Evolutionary conservation across 208 protist genomes (phyloP).

Genomic region (Leptomonas pyrrhocoris): DNA sequence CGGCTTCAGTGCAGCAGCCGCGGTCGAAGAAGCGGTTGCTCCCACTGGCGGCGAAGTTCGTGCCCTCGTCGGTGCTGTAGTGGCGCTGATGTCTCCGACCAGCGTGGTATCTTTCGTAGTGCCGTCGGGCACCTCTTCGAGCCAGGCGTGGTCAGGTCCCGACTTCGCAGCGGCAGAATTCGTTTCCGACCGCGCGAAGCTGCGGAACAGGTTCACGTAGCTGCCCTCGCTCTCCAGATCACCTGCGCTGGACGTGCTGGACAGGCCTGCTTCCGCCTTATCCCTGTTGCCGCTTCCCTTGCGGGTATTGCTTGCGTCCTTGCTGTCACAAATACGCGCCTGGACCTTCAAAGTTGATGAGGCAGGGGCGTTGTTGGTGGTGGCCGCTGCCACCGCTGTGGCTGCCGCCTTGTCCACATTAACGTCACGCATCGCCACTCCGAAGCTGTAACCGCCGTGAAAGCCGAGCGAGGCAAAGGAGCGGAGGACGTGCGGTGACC

Average conservation of each 20-base stretch:
- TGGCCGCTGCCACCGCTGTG: not conserved
- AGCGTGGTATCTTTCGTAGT: not conserved
- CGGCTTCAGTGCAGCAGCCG: not conserved
- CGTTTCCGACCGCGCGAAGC: not conserved
- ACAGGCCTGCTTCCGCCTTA: not conserved
- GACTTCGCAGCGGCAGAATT: not conserved
- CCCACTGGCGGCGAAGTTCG: not conserved
- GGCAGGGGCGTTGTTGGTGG: not conserved
- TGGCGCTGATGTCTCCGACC: too few relatives aligned
- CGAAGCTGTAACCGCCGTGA: slow-evolving; percentile 9
- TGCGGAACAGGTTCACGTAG: slow-evolving; percentile 20
- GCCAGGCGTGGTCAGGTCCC: not conserved
- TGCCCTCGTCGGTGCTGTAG: too few relatives aligned
- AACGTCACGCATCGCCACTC: not conserved
- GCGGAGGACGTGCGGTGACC: not conserved
- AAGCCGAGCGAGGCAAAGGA: slow-evolving; percentile 3
- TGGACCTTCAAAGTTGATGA: too few relatives aligned
- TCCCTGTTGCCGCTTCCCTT: not conserved
- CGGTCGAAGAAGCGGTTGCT: too few relatives aligned
- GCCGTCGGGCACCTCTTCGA: not conserved
- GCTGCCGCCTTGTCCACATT: not conserved
- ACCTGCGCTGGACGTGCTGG: slow-evolving; percentile 12
- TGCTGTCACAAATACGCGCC: too few relatives aligned
- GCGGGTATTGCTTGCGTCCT: not conserved
- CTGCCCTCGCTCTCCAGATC: slow-evolving; percentile 13